Conservation (phyloP, 345 rosid genomes). For the Camelina hispida region DNA sequence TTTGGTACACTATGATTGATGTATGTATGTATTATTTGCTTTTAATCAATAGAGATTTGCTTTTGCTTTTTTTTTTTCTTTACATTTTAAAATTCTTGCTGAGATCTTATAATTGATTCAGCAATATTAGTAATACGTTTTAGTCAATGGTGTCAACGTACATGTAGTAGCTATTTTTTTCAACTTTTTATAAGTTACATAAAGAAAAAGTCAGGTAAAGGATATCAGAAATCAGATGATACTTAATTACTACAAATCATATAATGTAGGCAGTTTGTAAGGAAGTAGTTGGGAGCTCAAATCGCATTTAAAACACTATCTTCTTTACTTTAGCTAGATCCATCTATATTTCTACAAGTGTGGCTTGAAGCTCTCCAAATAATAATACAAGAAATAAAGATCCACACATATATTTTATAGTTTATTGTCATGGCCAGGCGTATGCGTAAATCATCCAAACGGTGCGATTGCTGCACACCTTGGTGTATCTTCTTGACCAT, state of each 20-base stretch:
- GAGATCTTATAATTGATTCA: slow-evolving; percentile 12
- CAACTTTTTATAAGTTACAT: background rate
- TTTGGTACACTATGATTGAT: background rate
- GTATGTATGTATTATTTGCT: slow-evolving; percentile 3
- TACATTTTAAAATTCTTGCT: background rate
- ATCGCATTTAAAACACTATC: slow-evolving; percentile 20
- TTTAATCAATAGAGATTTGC: background rate
- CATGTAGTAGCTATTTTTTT: background rate
- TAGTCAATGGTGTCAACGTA: slow-evolving; percentile 31
- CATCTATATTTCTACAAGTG: background rate
- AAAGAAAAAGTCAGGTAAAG: slow-evolving; percentile 18
- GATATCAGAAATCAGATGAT: slow-evolving; percentile 15
- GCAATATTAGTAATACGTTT: slow-evolving; percentile 1
- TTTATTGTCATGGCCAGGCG: slow-evolving; percentile 25
- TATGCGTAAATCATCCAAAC: slow-evolving; percentile 13
- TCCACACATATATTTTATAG: background rate
- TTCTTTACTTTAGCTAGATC: slow-evolving; percentile 8
- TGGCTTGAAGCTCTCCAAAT: slow-evolving; percentile 6
- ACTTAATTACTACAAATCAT: background rate
- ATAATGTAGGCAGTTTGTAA: slow-evolving; percentile 24
- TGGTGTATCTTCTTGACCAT: slow-evolving; percentile 30
- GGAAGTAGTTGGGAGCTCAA: slow-evolving; percentile 37
- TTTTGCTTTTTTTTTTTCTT: background rate
- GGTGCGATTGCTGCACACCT: slow-evolving; percentile 36
- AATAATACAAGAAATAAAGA: background rate